Evolutionary conservation across 768 basidiomycete genomes (phyloP).

Genomic region (Auricularia sp.): DNA sequence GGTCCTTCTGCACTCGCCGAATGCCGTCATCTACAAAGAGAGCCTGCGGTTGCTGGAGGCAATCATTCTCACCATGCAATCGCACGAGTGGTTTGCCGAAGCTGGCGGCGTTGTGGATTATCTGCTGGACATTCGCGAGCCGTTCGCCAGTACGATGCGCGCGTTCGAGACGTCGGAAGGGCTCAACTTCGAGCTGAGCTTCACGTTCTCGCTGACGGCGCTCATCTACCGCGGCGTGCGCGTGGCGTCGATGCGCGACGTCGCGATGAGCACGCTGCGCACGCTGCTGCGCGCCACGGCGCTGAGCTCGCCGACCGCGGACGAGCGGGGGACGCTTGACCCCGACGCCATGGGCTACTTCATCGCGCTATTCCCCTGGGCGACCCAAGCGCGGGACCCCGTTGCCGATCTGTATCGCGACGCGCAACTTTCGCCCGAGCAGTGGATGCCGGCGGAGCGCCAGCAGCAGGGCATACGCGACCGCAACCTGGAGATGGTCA

Average conservation of each 20-base stretch:
- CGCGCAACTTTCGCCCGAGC: slow-evolving; percentile 31
- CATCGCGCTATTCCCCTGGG: slow-evolving; percentile 63
- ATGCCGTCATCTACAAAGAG: slow-evolving; percentile 53
- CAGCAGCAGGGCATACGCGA: not conserved
- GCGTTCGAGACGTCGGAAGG: slow-evolving; percentile 66
- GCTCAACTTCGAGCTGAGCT: slow-evolving; percentile 66
- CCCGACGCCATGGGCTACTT: slow-evolving; percentile 68
- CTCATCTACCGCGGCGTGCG: slow-evolving; percentile 84
- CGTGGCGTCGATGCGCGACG: slow-evolving; percentile 49
- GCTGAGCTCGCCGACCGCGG: slow-evolving; percentile 22
- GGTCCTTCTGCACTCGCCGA: slow-evolving; percentile 68
- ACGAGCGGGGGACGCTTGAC: slow-evolving; percentile 38
- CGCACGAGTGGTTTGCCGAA: slow-evolving; percentile 47
- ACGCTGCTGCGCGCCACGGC: slow-evolving; percentile 36
- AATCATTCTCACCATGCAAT: slow-evolving; percentile 54
- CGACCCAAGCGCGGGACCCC: slow-evolving; percentile 38
- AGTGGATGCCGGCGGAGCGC: not conserved
- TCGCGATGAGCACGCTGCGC: slow-evolving; percentile 52
- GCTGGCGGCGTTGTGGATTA: slow-evolving; percentile 35
- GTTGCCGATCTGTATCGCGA: slow-evolving; percentile 57
- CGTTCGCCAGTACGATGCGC: slow-evolving; percentile 55
- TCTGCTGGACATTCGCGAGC: slow-evolving; percentile 56
- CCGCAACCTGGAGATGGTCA: not conserved
- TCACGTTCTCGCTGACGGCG: slow-evolving; percentile 74
- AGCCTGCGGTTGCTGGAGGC: slow-evolving; percentile 62